phyloP scores from a whole-genome alignment of 805 yeast genomes.

The Yarrowia hollandica region DNA sequence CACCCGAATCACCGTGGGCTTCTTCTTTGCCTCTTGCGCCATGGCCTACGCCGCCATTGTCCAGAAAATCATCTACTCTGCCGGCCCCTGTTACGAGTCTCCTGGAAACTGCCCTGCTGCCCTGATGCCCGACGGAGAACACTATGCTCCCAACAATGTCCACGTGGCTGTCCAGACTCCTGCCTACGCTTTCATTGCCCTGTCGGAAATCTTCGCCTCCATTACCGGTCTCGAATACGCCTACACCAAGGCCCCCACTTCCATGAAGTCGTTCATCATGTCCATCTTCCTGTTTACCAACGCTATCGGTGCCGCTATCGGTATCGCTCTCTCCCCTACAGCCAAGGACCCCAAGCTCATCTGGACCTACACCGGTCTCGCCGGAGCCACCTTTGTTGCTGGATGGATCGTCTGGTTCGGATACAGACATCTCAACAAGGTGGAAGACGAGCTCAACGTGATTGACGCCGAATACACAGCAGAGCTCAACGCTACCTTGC shows the following conservation, averaged over 20 bases:
- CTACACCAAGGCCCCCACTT: constrained; percentile 74
- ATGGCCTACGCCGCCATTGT: constrained; percentile 77
- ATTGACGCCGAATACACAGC: constrained; percentile 46
- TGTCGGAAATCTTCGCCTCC: constrained; percentile 76
- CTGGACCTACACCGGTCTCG: constrained; percentile 68
- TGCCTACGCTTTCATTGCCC: constrained; percentile 69
- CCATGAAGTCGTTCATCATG: constrained; percentile 66
- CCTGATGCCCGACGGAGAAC: constrained; percentile 36
- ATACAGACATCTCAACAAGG: constrained; percentile 55
- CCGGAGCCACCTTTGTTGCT: constrained; percentile 56
- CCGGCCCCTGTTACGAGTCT: constrained; percentile 71
- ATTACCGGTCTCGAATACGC: constrained; percentile 84
- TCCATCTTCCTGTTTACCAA: constrained; percentile 62
- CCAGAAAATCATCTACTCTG: constrained; percentile 64
- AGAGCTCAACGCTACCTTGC: constrained; percentile 35
- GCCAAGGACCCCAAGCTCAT: constrained; percentile 67
- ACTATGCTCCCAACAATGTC: constrained; percentile 49
- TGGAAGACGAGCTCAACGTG: constrained; percentile 59
- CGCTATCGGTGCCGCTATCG: constrained; percentile 77
- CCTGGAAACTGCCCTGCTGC: constrained; percentile 57
- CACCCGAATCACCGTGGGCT: constrained; percentile 69
- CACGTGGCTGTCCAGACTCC: constrained; percentile 74
- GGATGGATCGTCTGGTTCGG: constrained; percentile 63
- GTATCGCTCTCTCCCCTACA: constrained; percentile 69
- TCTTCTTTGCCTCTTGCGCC: constrained; percentile 60